These are phyloP conservation scores for Beauveria sp. DNA, from an alignment of 2,329 filamentous ascomycete species.

Conservation along the genomic window DNA sequence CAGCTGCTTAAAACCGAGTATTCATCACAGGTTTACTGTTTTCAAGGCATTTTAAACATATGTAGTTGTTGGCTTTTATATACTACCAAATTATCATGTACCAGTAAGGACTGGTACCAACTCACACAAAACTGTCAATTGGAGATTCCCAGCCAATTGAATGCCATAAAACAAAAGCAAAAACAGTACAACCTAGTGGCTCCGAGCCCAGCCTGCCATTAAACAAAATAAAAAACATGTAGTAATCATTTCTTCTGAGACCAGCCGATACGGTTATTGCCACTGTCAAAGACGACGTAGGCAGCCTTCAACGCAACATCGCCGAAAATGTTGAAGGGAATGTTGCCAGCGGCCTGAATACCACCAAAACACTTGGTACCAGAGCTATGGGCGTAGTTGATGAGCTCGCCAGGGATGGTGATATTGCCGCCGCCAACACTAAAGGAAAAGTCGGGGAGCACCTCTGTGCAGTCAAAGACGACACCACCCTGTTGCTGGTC, in stretches of 20 bases:
- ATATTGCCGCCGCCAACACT: slow-evolving; percentile 51
- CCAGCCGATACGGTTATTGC: slow-evolving; percentile 40
- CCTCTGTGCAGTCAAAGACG: slow-evolving; percentile 35
- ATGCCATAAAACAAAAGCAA: too few species aligned
- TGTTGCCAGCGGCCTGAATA: slow-evolving; percentile 46
- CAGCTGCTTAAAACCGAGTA: too few species aligned
- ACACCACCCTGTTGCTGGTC: slow-evolving; percentile 29
- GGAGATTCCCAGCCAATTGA: not conserved
- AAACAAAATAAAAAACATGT: not conserved
- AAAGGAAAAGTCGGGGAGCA: slow-evolving; percentile 42
- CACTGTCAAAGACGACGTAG: slow-evolving; percentile 50
- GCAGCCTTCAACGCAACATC: slow-evolving; percentile 55
- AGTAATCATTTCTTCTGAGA: slow-evolving; percentile 10
- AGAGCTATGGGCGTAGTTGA: slow-evolving; percentile 45
- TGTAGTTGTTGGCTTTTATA: not conserved
- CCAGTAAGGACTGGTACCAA: not conserved
- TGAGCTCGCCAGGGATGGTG: slow-evolving; percentile 45
- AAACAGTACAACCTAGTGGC: too few species aligned
- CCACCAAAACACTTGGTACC: slow-evolving; percentile 58
- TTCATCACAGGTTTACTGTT: not conserved
- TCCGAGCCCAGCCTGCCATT: not conserved
- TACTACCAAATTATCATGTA: not conserved
- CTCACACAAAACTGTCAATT: not conserved
- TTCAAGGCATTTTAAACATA: not conserved
- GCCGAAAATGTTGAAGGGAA: slow-evolving; percentile 51